phyloP scores from a whole-genome alignment of 169 alveolate genomes.

The Eimeria nieschulzi region DNA sequence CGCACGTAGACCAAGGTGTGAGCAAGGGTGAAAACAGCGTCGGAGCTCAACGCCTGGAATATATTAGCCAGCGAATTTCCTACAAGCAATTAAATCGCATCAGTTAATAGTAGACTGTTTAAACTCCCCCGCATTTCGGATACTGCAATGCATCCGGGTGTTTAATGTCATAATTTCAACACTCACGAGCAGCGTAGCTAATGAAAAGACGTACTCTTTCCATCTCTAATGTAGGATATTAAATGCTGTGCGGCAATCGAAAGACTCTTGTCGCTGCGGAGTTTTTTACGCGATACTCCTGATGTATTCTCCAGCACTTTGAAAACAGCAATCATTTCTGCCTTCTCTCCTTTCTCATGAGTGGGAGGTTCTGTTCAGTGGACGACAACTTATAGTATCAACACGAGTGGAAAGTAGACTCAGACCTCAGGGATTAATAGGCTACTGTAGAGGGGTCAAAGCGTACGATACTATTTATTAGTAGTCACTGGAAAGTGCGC shows the following conservation, averaged over 20 bases:
- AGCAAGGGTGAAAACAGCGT: slow-evolving; percentile 41
- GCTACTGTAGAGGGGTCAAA: too few species aligned
- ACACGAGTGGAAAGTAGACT: not conserved
- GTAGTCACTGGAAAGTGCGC: too few species aligned
- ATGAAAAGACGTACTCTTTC: slow-evolving; percentile 24
- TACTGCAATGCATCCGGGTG: too few species aligned
- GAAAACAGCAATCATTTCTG: slow-evolving; percentile 24
- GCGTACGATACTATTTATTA: too few species aligned
- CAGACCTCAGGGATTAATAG: too few species aligned
- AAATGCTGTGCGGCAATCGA: slow-evolving; percentile 6
- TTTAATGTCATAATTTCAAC: too few species aligned
- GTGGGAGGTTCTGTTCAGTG: too few species aligned
- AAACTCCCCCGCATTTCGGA: too few species aligned
- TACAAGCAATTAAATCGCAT: slow-evolving; percentile 34
- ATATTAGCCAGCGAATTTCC: slow-evolving; percentile 10
- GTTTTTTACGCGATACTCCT: slow-evolving; percentile 9
- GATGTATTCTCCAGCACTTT: slow-evolving; percentile 3
- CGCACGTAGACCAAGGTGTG: slow-evolving; percentile 44
- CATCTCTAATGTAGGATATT: slow-evolving; percentile 20
- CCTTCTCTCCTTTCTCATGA: not conserved
- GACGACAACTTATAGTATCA: not conserved
- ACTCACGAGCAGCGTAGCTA: too few species aligned
- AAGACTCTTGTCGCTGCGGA: not conserved
- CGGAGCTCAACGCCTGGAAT: slow-evolving; percentile 43
- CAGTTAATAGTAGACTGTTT: too few species aligned